Base-by-base conservation (phyloP, 805 yeast species). In the Wickerhamiella lipophila region DNA sequence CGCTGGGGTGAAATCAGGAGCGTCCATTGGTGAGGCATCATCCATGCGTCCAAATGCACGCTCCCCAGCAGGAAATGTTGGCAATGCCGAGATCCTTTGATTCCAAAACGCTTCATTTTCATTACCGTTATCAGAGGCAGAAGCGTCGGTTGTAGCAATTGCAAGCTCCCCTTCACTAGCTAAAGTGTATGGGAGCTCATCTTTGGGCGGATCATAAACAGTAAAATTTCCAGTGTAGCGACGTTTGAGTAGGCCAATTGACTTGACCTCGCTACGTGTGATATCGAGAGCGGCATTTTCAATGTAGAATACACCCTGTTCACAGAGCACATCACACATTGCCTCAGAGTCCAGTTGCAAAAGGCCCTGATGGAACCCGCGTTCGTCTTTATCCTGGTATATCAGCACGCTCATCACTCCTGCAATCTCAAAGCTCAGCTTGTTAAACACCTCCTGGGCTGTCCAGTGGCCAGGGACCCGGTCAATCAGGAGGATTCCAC, bases 361-460 rank as follows among this genome's bases (percentile, higher is more conserved):
- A 13, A 44, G 47, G 6, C 47, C 47, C 32, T 44, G 47, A 8
- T 36, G 47, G 16, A 34, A 22, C 8, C 47, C 47, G 30, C 22
- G 32, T 34, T 44, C 47, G 21, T 44, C 47, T 11, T 34, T 18
- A 12, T 44, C 47, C 23, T 32, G 27, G 16, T 44, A 44, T 9
- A 44, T 44, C 16, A 44, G 12, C 2, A 44, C 47, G 8, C 40
- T 23, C 16, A 32, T 23, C 8, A 44, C 27, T 3, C 41, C 40
- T 2, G 22, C 40, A n/a, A 30, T 16, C 19, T 32, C 38, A 15
- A 9, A 16, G n/a, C 21, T 15, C 9, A 34, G 15, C 11, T 16
- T 5, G 3, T 22, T 6, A 23, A 30, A 44, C 29, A 44, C 11
- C 5, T 34, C 15, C 9, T 32, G 40, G n/a, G 47, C 38, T 9